Evolutionary conservation across 805 yeast species (phyloP), one percentile per base, ranked within the genome.

Genomic region (Kuraishia hungarica): DNA sequence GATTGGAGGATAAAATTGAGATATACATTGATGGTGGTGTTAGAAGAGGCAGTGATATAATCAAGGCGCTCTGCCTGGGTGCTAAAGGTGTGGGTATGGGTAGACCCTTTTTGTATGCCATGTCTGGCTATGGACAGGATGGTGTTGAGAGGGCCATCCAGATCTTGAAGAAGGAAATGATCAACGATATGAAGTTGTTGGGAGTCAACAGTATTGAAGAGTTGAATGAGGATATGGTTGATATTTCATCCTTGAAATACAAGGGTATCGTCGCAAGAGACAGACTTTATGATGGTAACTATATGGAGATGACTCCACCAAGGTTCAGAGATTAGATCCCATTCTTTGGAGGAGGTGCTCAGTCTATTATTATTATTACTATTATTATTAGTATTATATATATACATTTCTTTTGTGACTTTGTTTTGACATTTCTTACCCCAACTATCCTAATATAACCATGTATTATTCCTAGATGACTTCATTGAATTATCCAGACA

Each of bases 41-140:
- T 49, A 66, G 74, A 54, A 66, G 80, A 54, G 80, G 78, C 10
- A 64, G 74, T 1, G 80, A 76, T 60, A 58, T 75, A 7, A 55
- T 76, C 43, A 76, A 76, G 57, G 75, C 77, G 0, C 51, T 76
- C 23, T 73, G 78, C 56, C 61, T 76, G 39, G 79, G 79, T 5
- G 80, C 78, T 1, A 72, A 54, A 7, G 67, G 67, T 20, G 83
- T 81, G 2, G 94, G 94, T 0, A 67, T 88, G 47, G 92, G 94
- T 4, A 75, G 93, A 55, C 89, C 92, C 1, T 84, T 87, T 67
- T 66, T 87, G 39, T 87, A 85, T 64, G 90, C 91, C 46, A 81
- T 86, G 83, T 77, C 88, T n/a, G 77, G 89, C 1, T 89, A 87
- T 59, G 96, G 96, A 11, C 89, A 81, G 61, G 83, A 74, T 6